Evolutionary conservation across 257 asterid species (phyloP).

Genomic region (Nemophila menziesii): DNA sequence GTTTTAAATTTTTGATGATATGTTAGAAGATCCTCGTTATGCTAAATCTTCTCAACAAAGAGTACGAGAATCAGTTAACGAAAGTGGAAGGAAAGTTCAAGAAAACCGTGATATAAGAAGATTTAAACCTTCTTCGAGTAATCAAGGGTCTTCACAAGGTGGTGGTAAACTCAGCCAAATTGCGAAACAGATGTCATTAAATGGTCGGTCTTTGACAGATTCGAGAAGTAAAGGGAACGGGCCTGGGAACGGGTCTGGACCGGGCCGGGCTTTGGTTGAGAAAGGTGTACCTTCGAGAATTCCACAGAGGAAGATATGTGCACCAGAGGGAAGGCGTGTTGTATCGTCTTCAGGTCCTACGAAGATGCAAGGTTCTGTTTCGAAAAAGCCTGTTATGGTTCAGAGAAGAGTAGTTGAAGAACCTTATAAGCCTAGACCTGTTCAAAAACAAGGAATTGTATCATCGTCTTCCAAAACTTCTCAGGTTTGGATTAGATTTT

Average conservation of each 20-base stretch:
- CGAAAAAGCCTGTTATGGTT: conserved; percentile 26
- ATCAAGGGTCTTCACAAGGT: conserved; percentile 33
- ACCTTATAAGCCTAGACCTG: conserved; percentile 33
- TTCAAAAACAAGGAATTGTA: conserved; percentile 29
- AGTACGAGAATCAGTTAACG: conserved; percentile 25
- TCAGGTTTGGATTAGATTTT: conserved; percentile 12
- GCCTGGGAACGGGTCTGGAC: conserved; percentile 53
- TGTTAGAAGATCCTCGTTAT: conserved; percentile 57
- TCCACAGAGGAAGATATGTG: conserved; percentile 27
- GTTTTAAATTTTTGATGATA: conserved; percentile 64
- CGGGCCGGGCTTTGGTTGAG: conserved; percentile 56
- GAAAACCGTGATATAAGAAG: conserved; percentile 33
- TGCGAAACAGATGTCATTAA: conserved; percentile 15
- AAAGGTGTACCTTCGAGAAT: conserved; percentile 36
- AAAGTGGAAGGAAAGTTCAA: conserved; percentile 30
- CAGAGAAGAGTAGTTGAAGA: conserved; percentile 30
- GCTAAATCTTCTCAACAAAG: conserved; percentile 32
- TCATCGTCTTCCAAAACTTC: conserved; percentile 21
- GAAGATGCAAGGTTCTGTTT: conserved; percentile 23
- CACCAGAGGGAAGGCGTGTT: conserved; percentile 25
- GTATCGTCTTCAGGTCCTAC: conserved; percentile 26
- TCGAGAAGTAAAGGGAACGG: no score
- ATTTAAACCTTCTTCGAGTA: conserved; percentile 12
- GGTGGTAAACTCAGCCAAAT: conserved; percentile 28
- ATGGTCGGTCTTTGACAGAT: no score